Base-by-base conservation (phyloP, 2,329 filamentous ascomycete species). In the Trichoderma polysporum region DNA sequence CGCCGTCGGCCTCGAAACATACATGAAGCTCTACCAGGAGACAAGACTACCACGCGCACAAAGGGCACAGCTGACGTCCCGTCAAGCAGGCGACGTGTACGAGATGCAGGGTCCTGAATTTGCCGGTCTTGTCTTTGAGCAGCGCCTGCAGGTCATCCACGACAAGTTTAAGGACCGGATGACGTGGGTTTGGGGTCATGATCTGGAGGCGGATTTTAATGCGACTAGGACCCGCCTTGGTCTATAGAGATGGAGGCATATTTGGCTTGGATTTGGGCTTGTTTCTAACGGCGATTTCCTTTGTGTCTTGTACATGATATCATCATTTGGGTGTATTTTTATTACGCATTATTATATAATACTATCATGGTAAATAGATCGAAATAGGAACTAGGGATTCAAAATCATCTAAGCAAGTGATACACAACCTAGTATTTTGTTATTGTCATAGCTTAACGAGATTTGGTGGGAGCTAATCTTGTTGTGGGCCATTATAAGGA, bases 101-200 rank as follows among this genome's bases (percentile, higher is more conserved):
- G 60, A 63, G 49, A 63, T 63, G 60, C 60, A 63, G 13, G 60
- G 60, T 4, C 60, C 60, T 12, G 60, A 63, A 19, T 63, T 63
- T 3, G 60, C 50, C 25, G 60, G 60, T 4, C 22, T 63, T 2
- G 49, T 54, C 7, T 63, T 63, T 63, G 60, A 63, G 22, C 60
- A 63, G 35, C 60, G 60, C 6, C 37, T 63, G 49, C 60, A 63
- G n/a, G 60, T 63, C 7, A 63, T 63, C 13, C 60, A 63, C 8
- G 60, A 63, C 13, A 63, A 63, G 35, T 63, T 63, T 49, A 63
- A 63, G 49, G 60, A 63, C 35, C 49, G 60, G 6, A 63, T 63
- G 60, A 63, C 49, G 1, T 63, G 60, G 60, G 60, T 63, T 13
- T 63, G 60, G 60, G 60, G 60, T 7, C 60, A 63, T 9, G 60